These are phyloP conservation scores for Cenchrus fungigraminus DNA, from an alignment of 176 grass and related monocot genomes.

Conservation along the genomic window DNA sequence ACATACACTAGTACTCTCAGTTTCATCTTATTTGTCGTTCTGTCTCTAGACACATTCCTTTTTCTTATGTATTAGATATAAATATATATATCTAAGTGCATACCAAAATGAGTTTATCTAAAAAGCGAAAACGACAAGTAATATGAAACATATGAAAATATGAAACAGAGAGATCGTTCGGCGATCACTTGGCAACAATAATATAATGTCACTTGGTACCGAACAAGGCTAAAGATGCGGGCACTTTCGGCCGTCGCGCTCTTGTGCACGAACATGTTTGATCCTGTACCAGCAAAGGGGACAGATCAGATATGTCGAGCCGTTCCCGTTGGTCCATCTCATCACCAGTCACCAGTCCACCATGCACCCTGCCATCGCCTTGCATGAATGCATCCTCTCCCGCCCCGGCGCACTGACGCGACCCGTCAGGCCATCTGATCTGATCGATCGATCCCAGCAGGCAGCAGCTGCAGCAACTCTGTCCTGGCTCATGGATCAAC, in stretches of 20 bases:
- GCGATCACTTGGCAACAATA: neutral
- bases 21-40: too few species aligned
- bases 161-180: neutral
- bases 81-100: too few species aligned
- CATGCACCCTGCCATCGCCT: neutral
- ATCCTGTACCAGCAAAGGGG: neutral
- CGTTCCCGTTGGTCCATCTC: slow-evolving; percentile 9
- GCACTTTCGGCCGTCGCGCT: slow-evolving; percentile 1
- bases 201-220: neutral
- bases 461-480: neutral
- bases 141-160: too few species aligned
- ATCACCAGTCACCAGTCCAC: neutral
- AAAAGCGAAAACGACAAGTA: too few species aligned
- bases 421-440: neutral
- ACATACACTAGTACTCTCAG: too few species aligned
- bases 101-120: too few species aligned
- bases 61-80: too few species aligned
- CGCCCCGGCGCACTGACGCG: neutral
- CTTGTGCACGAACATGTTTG: neutral
- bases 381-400: neutral
- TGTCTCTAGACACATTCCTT: too few species aligned
- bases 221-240: neutral
- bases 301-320: neutral
- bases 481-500: neutral
- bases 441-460: too few species aligned